Base-by-base conservation (phyloP, 257 asterid species). In the Coffea eugenioides region DNA sequence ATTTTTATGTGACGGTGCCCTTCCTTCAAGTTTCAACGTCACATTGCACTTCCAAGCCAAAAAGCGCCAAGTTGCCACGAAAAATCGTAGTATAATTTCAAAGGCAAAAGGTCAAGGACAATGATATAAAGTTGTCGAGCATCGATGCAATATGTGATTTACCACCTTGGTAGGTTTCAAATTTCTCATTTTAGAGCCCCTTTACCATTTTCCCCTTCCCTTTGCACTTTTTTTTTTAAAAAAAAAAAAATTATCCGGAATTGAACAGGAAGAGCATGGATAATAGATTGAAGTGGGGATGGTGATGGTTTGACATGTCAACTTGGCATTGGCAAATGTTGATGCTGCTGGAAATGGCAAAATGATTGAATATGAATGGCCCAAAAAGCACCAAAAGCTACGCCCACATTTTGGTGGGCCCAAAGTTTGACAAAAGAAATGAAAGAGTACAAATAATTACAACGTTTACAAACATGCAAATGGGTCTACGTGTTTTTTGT, bases 281-380 rank as follows among this genome's bases (percentile, higher is more conserved):
- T 76, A 52, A 36, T 31, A 31, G 31, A 31, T 31, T 66, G 80
- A 72, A 67, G 75, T 51, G 70, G 61, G 81, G n/a, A 66, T 56
- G 74, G 31, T 31, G 31, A 31, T 62, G 67, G 36, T 76, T 69
- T 82, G 82, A 75, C 75, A 31, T 73, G 86, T 72, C 27, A 10
- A 56, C 62, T n/a, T 81, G 3, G 41, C 57, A 80, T 84, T 84
- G 91, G 89, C 12, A 21, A 61, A 54, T 36, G 77, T 71, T 64
- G 73, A 80, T 82, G 66, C 11, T 75, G 31, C 31, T 10, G 39
- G 11, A 43, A 15, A 1, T 2, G 15, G 6, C 31, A 1, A 49
- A 45, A 82, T 69, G 89, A 84, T 80, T 57, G 80, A 75, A 82
- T 34, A 73, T 41, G 48, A 75, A 84, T 76, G 89, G 31, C 31